Conservation (phyloP, 306 rosid species). For the Arachis hypogaea region DNA sequence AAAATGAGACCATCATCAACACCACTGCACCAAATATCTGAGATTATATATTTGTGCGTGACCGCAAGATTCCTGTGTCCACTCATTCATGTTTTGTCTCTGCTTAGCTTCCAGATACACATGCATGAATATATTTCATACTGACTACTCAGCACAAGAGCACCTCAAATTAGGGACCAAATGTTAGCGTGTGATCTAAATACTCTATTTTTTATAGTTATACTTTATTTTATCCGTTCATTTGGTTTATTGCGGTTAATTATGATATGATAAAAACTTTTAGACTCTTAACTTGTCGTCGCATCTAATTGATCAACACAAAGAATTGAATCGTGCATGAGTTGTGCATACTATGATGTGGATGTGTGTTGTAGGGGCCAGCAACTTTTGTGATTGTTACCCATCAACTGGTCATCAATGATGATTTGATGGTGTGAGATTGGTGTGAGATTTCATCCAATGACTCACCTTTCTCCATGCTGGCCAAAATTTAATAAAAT, state of each 20-base stretch:
- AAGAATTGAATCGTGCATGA: not conserved
- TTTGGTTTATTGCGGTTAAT: slow-evolving; percentile 10
- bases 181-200: not conserved
- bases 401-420: no score
- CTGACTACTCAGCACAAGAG: not conserved
- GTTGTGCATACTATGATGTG: not conserved
- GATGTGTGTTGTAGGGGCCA: not conserved
- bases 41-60: no score
- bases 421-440: no score
- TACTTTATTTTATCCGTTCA: not conserved
- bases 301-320: not conserved
- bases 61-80: not conserved
- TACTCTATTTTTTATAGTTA: not conserved
- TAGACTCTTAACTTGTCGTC: not conserved
- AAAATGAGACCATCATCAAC: no score
- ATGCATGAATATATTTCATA: not conserved
- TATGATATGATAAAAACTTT: not conserved
- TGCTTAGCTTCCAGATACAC: no score
- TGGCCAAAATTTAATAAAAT: no score
- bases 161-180: not conserved
- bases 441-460: no score
- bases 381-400: no score
- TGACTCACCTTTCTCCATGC: no score
- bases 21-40: no score
- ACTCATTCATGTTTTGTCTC: slow-evolving; percentile 9